Evolutionary conservation across 306 rosid genomes (phyloP).

Genomic region (Citrullus amarus): DNA sequence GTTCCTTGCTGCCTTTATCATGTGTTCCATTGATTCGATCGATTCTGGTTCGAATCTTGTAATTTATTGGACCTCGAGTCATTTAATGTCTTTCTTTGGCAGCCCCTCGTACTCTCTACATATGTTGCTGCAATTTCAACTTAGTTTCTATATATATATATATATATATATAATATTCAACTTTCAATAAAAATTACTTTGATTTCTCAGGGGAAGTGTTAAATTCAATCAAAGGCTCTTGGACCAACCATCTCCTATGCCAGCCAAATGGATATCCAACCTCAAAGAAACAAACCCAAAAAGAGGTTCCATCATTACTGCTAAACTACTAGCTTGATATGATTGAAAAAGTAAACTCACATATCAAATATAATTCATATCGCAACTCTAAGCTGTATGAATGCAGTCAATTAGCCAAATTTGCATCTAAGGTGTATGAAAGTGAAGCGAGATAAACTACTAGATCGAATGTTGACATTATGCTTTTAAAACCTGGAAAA

Average conservation of each 20-base stretch:
- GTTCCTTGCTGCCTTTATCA: conserved; percentile 9
- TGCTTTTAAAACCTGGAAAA: not conserved
- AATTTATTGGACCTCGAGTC: conserved; percentile 4
- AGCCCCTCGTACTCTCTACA: conserved; percentile 1
- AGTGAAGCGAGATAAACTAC: not conserved
- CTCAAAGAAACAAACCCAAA: not conserved
- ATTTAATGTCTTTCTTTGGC: not conserved
- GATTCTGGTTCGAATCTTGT: conserved; percentile 14
- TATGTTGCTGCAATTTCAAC: conserved; percentile 4
- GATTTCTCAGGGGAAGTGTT: not conserved
- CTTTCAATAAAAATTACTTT: conserved; percentile 3
- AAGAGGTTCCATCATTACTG: not conserved
- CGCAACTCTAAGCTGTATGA: not conserved
- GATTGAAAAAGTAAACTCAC: not conserved
- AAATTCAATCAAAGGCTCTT: not conserved
- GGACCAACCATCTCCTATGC: not conserved
- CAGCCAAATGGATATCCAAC: not conserved
- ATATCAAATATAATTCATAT: not conserved
- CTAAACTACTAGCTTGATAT: not conserved
- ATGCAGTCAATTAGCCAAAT: not conserved
- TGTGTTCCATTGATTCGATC: conserved; percentile 22
- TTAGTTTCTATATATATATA: not conserved
- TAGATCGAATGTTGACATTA: not conserved
- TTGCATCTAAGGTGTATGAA: not conserved
- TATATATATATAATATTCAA: not conserved